These are phyloP conservation scores for Pythium grandisporangium DNA, from an alignment of 352 stramenopile species.

Conservation along the genomic window DNA sequence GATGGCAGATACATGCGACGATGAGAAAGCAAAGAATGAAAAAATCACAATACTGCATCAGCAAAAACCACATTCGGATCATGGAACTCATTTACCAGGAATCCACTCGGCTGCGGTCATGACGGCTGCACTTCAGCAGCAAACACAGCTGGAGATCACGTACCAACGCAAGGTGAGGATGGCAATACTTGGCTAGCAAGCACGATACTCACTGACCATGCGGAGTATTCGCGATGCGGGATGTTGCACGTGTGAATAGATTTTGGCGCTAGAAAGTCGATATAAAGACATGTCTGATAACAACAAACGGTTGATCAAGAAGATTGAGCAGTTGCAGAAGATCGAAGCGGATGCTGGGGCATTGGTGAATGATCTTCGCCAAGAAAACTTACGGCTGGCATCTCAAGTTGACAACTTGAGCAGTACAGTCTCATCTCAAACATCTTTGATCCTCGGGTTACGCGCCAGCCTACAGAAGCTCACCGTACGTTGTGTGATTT, in stretches of 20 bases:
- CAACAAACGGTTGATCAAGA: slow-evolving; percentile 57
- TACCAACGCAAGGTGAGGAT: slow-evolving; percentile 47
- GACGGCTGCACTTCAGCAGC: slow-evolving; percentile 39
- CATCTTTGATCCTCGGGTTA: slow-evolving; percentile 43
- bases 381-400: slow-evolving; percentile 31
- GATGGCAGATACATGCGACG: slow-evolving; percentile 27
- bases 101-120: slow-evolving; percentile 20
- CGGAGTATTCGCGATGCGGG: neutral
- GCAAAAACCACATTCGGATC: slow-evolving; percentile 10
- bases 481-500: slow-evolving; percentile 35
- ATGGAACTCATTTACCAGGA: slow-evolving; percentile 23
- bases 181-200: neutral
- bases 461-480: slow-evolving; percentile 40
- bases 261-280: slow-evolving; percentile 48
- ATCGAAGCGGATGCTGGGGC: slow-evolving; percentile 25
- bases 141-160: slow-evolving; percentile 56
- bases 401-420: slow-evolving; percentile 29
- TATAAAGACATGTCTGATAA: slow-evolving; percentile 52
- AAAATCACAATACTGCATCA: slow-evolving; percentile 19
- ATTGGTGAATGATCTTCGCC: slow-evolving; percentile 20
- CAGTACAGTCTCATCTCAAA: slow-evolving; percentile 45
- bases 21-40: slow-evolving; percentile 40
- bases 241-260: too few relatives aligned
- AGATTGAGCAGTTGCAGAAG: slow-evolving; percentile 56
- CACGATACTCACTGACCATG: neutral